Evolutionary conservation across 495 filamentous ascomycete genomes (phyloP), one percentile per base, ranked within the genome.

Genomic region (Aspergillus diversus): DNA sequence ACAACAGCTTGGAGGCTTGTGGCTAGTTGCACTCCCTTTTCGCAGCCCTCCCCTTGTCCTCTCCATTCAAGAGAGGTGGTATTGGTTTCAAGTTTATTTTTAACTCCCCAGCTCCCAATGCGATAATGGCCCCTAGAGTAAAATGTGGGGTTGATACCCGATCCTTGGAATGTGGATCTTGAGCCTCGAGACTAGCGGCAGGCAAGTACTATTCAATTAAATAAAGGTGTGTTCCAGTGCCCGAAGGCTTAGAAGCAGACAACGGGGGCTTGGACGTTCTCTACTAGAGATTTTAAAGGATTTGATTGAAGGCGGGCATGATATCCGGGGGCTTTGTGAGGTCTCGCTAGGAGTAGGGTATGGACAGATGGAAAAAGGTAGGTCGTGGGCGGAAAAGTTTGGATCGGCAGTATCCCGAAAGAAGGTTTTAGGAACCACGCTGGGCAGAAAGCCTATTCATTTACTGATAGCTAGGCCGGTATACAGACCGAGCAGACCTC

Each of bases 181-280:
- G 67, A 98, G 92, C 91, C 64, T 91, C 91, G 0, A 90, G 80
- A 61, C 89, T 91, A 35, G 88, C 83, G 0, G 91, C 92, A 1
- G 95, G 95, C 9, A 95, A 95, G 89, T 84, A 67, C n/a, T n/a
- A n/a, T 98, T 97, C 27, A 99, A 73, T 7, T 96, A 84, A 59
- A 99, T 90, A 0, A 91, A 96, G 0, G 95, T 95, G 95, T 95
- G 1, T 92, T 92, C 43, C 95, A 90, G 67, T 99, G 95, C 73
- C 98, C 95, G 7, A 97, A 74, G 1, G 96, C 95, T 96, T 95
- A 99, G 3, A 91, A 96, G 1, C 97, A 95, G 0, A 93, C 97
- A 6, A 99, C 94, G 0, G 95, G 95, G 0, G 95, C 95, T 96
- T 96, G 98, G 77, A 97, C 97, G 73, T 98, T 98, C 81, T 99